Conservation (phyloP, 1,284 basidiomycete species). For the Microbotryum violaceum region DNA sequence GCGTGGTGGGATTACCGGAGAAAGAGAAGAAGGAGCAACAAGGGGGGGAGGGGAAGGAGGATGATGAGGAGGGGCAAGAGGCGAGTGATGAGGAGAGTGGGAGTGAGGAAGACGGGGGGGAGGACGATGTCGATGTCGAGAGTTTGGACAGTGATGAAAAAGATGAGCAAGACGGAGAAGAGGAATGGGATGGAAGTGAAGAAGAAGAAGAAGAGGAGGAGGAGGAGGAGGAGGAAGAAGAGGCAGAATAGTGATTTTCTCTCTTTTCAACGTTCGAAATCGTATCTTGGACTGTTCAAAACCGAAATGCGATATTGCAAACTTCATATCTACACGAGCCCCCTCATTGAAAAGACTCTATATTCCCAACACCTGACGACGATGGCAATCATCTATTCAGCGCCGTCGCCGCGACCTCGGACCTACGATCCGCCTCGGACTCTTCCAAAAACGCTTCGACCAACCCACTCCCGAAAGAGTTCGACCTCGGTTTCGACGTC, state of each 20-base stretch:
- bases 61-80: background rate
- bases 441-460: too few species aligned
- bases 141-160: constrained; percentile 17
- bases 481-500: too few species aligned
- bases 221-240: constrained; percentile 7
- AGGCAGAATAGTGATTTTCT: background rate
- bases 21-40: constrained; percentile 43
- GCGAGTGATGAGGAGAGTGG: constrained; percentile 23
- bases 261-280: background rate
- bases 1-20: constrained; percentile 37
- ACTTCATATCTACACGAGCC: too few species aligned
- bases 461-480: too few species aligned
- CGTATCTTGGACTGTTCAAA: too few species aligned
- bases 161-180: constrained; percentile 32
- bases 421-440: too few species aligned
- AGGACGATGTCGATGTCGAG: constrained; percentile 35
- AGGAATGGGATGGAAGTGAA: constrained; percentile 26
- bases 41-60: constrained; percentile 17
- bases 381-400: too few species aligned
- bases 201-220: constrained; percentile 3
- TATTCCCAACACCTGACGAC: too few species aligned
- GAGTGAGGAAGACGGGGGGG: constrained; percentile 43
- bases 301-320: too few species aligned
- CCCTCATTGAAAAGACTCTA: too few species aligned
- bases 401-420: too few species aligned